These are phyloP conservation scores for Royoungia palumana DNA, from an alignment of 768 basidiomycete species.

Conservation along the genomic window DNA sequence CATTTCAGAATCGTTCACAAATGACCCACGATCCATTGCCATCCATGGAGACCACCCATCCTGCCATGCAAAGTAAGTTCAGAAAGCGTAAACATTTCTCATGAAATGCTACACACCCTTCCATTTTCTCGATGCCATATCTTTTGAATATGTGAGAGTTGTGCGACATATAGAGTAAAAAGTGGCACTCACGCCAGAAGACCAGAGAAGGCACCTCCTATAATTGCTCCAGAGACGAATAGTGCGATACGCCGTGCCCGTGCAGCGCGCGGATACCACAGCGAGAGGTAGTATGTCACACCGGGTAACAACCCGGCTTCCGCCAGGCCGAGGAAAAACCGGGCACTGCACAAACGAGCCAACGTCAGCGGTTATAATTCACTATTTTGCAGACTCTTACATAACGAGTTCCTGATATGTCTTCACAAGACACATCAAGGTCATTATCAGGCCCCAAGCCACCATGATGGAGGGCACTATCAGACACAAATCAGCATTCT, in stretches of 20 bases:
- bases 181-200: constrained; percentile 39
- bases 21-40: constrained; percentile 37
- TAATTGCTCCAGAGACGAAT: constrained; percentile 56
- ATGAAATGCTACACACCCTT: constrained; percentile 31
- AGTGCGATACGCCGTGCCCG: constrained; percentile 53
- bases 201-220: constrained; percentile 49
- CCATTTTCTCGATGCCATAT: constrained; percentile 32
- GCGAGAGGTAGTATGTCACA: constrained; percentile 42
- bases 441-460: constrained; percentile 36
- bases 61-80: constrained; percentile 7
- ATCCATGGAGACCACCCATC: constrained; percentile 33
- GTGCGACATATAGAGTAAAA: not conserved
- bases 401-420: constrained; percentile 25
- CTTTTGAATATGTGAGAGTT: constrained; percentile 21
- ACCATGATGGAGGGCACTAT: constrained; percentile 38
- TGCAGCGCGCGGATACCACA: constrained; percentile 59
- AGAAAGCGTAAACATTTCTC: not conserved
- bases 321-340: constrained; percentile 44
- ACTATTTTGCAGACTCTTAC: constrained; percentile 19
- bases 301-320: constrained; percentile 45
- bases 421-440: constrained; percentile 37
- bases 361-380: not conserved
- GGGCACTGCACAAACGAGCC: constrained; percentile 21
- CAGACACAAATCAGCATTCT: constrained; percentile 4
- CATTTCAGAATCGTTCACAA: not conserved